A percentile compares a stretch with the other conserved stretches of the same genome.
These are phyloP conservation scores for Saccharomycopsis olivae DNA, from an alignment of 805 yeast genomes.

Conservation along the genomic window DNA sequence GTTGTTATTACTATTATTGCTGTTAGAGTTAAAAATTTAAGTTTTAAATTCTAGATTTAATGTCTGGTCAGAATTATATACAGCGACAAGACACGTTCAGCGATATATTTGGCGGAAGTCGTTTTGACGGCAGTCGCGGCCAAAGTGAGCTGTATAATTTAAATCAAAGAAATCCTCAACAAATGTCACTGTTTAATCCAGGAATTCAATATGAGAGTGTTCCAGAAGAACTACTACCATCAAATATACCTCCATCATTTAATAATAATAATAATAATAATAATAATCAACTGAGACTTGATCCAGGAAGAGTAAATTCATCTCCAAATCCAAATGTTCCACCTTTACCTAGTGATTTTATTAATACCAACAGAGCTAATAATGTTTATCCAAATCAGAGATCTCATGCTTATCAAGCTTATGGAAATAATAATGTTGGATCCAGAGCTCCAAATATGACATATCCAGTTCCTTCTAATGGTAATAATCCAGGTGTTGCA, in stretches of 20 bases:
- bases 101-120: conserved; percentile 14
- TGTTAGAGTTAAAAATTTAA: too few species aligned
- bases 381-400: too few species aligned
- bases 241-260: conserved; percentile 14
- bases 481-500: not conserved
- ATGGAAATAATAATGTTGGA: not conserved
- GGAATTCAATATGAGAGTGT: conserved; percentile 10
- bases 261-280: too few species aligned
- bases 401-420: not conserved
- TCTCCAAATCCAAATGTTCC: too few species aligned
- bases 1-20: too few species aligned
- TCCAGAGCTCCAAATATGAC: not conserved
- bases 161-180: too few species aligned
- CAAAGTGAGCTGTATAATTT: too few species aligned
- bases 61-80: conserved; percentile 10
- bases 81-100: conserved; percentile 17
- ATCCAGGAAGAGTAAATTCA: not conserved
- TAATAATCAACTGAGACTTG: too few species aligned
- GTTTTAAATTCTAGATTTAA: not conserved
- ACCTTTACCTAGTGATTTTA: too few species aligned
- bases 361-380: too few species aligned
- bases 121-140: too few species aligned
- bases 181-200: conserved; percentile 3
- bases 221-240: conserved; percentile 10
- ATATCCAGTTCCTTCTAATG: not conserved